Base-by-base conservation (phyloP, 345 rosid species). In the Salix udensis region DNA sequence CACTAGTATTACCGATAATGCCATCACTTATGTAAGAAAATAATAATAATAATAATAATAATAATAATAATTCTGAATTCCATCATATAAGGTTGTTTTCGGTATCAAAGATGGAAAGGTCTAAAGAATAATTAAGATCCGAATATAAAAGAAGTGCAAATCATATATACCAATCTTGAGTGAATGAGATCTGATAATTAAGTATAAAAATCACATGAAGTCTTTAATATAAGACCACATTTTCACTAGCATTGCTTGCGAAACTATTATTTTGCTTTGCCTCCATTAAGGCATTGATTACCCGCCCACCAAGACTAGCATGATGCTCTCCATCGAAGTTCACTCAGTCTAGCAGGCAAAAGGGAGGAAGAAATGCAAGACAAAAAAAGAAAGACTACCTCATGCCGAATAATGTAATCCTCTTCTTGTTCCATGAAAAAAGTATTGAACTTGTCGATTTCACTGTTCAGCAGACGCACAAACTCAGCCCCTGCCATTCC, bases 341-440 rank as follows among this genome's bases (percentile, higher is more conserved):
- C 74, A 21, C 4, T 2, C 74, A 31, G 28, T 42, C 30, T 11
- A 12, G 31, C 28, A 31, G 18, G 4, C 18, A 9, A 58, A 58
- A 12, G 10, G 23, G 64, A 58, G 28, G 64, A 23, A n/a, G 23
- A n/a, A 58, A 28, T 58, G 30, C 13, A 2, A 61, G 50, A 39
- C 31, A 14, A 21, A 13, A 15, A 46, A 58, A 30, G 1, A 4
- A 19, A 14, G 18, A 11, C 70, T 80, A 92, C 97, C 94, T 88
- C 85, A 46, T 90, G 92, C 48, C 85, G 82, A 81, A 92, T 92
- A 79, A 95, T 83, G 88, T 90, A 92, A 81, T 93, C 98, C 86
- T 95, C 97, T 84, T 92, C 97, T 80, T 91, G 88, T 79, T 91
- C 97, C 72, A 91, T 82, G 80, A 92, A 95, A 79, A 92, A 95